Conservation (phyloP, 2,329 filamentous ascomycete genomes). For the Alternaria gansuensis region DNA sequence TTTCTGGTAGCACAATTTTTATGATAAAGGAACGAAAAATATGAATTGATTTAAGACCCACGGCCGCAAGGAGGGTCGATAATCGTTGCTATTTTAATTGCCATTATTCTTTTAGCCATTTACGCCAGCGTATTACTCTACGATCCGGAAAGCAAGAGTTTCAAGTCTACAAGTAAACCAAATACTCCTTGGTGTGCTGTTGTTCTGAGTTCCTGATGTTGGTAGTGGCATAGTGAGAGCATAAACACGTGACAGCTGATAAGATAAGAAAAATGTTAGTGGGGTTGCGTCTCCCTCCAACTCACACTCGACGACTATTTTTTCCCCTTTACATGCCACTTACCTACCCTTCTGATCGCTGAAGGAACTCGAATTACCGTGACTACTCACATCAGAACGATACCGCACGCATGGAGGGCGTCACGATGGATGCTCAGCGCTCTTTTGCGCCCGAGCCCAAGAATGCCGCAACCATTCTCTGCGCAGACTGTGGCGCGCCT, state of each 20-base stretch:
- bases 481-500: slow-evolving; percentile 95
- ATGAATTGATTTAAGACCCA: no score
- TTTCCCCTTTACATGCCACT: slow-evolving; percentile 10
- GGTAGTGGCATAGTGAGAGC: not conserved
- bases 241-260: slow-evolving; percentile 39
- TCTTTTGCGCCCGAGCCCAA: slow-evolving; percentile 52
- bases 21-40: no score
- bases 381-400: slow-evolving; percentile 2
- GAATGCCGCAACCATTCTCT: slow-evolving; percentile 78
- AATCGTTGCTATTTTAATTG: no score
- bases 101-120: no score
- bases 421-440: slow-evolving; percentile 55
- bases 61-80: no score
- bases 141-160: no score
- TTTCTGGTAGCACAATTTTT: no score
- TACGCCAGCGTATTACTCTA: no score
- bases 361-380: not conserved
- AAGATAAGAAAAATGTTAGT: slow-evolving; percentile 25
- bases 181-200: no score
- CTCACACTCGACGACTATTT: slow-evolving; percentile 21
- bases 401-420: slow-evolving; percentile 31
- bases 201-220: no score
- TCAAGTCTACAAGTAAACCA: no score
- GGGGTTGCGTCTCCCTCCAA: slow-evolving; percentile 28
- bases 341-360: not conserved